Percentiles rank a stretch among this genome's conserved stretches.
Conservation (phyloP, 805 yeast species). For the Ogataea henricii region DNA sequence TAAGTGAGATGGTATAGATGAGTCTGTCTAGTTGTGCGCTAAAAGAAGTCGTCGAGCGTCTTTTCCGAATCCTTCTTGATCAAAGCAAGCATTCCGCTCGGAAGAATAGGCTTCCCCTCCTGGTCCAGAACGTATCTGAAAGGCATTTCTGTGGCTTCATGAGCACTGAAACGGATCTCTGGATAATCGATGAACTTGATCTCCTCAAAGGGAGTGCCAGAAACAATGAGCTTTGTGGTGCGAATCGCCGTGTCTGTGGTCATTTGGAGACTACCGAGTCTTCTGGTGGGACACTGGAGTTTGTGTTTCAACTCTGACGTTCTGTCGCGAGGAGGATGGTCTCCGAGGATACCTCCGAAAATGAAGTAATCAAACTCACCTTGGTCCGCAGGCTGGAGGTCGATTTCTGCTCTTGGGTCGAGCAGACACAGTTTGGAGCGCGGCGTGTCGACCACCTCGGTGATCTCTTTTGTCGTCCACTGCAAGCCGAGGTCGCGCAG, state of each 20-base stretch:
- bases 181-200: conserved; percentile 91
- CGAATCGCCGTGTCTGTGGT: conserved; percentile 97
- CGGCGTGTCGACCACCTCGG: conserved; percentile 49
- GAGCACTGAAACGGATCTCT: conserved; percentile 81
- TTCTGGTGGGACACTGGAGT: conserved; percentile 83
- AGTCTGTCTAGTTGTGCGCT: too few species aligned
- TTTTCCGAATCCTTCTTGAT: conserved; percentile 86
- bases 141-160: conserved; percentile 97
- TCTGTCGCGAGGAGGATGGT: conserved; percentile 90
- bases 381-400: conserved; percentile 70
- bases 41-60: conserved; percentile 68
- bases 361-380: conserved; percentile 79
- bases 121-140: conserved; percentile 79
- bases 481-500: conserved; percentile 65
- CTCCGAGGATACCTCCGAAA: conserved; percentile 95
- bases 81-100: conserved; percentile 86
- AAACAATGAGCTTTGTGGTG: conserved; percentile 81
- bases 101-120: conserved; percentile 75
- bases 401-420: conserved; percentile 83
- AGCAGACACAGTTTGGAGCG: conserved; percentile 69
- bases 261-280: conserved; percentile 90
- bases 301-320: conserved; percentile 82
- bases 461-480: conserved; percentile 79
- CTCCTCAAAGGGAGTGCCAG: conserved; percentile 61
- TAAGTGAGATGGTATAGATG: too few species aligned